Conservation (phyloP, 768 basidiomycete species). For the Leccinum variicolor region DNA sequence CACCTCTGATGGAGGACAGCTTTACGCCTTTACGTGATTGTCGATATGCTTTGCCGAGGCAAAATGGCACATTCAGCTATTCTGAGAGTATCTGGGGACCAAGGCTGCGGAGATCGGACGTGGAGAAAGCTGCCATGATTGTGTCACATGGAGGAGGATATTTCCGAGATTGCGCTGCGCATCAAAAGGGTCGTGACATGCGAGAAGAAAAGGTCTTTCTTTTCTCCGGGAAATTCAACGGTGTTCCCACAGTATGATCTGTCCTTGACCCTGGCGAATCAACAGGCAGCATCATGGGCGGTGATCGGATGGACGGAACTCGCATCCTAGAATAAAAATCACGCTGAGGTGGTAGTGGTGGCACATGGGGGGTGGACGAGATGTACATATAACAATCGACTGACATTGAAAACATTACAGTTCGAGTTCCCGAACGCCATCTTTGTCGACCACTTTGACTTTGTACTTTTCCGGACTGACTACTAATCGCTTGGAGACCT, state of each 20-base stretch:
- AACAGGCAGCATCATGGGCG: conserved; percentile 52
- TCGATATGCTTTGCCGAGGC: conserved; percentile 32
- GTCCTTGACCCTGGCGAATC: neutral
- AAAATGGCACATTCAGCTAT: conserved; percentile 35
- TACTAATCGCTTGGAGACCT: conserved; percentile 80
- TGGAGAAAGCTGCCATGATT: conserved; percentile 36
- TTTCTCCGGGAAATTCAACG: neutral
- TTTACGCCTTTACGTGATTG: conserved; percentile 43
- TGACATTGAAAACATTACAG: conserved; percentile 37
- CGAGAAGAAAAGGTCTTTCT: conserved; percentile 35
- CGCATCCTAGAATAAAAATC: conserved; percentile 18
- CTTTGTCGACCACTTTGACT: conserved; percentile 89
- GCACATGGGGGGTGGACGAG: neutral
- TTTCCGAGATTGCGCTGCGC: conserved; percentile 26
- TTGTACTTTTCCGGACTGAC: conserved; percentile 81
- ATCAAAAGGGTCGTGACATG: conserved; percentile 44
- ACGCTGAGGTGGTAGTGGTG: neutral
- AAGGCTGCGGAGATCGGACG: conserved; percentile 46
- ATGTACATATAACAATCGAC: conserved; percentile 4
- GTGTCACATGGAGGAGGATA: conserved; percentile 8
- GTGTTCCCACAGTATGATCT: neutral
- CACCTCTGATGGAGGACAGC: conserved; percentile 35
- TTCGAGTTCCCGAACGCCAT: conserved; percentile 81
- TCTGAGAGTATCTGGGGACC: conserved; percentile 57
- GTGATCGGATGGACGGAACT: conserved; percentile 41